phyloP scores from a whole-genome alignment of 2,329 filamentous ascomycete genomes.

The Hymenoscyphus scutula region DNA sequence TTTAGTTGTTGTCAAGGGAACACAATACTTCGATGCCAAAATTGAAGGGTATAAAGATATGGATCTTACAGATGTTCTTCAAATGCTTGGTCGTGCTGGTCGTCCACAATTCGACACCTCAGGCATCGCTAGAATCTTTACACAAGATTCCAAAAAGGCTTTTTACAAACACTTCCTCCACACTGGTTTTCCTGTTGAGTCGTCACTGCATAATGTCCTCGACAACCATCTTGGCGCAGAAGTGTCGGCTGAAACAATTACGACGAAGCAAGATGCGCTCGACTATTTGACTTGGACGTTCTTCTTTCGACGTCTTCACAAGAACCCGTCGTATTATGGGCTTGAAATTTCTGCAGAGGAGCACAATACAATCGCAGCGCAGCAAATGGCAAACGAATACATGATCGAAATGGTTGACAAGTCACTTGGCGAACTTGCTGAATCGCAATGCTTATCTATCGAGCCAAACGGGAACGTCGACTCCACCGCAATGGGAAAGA shows the following conservation, averaged over 20 bases:
- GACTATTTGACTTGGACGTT: constrained; percentile 99
- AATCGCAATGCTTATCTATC: constrained; percentile 79
- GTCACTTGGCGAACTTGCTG: constrained; percentile 76
- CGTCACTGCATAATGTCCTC: constrained; percentile 89
- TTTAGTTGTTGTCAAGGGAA: constrained; percentile 95
- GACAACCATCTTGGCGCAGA: constrained; percentile 97
- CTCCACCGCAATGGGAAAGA: constrained; percentile 88
- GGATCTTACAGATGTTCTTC: constrained; percentile 95
- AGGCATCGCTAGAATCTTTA: constrained; percentile 95
- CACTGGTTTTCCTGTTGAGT: constrained; percentile 96
- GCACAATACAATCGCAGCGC: constrained; percentile 81
- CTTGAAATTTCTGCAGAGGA: constrained; percentile 91
- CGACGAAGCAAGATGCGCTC: constrained; percentile 92
- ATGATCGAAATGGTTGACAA: constrained; percentile 91
- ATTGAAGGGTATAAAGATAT: constrained; percentile 98
- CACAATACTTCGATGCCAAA: constrained; percentile 97
- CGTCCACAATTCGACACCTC: constrained; percentile 95
- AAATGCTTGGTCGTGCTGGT: constrained; percentile 95
- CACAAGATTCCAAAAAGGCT: constrained; percentile 94
- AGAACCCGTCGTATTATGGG: constrained; percentile 97
- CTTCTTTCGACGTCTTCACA: constrained; percentile 95
- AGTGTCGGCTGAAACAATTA: constrained; percentile 86
- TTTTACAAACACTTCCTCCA: constrained; percentile 99
- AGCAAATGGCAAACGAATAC: constrained; percentile 86
- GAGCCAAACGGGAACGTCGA: constrained; percentile 88